Evolutionary conservation across 2,329 filamentous ascomycete species (phyloP).

Genomic region (Cadophora sp.): DNA sequence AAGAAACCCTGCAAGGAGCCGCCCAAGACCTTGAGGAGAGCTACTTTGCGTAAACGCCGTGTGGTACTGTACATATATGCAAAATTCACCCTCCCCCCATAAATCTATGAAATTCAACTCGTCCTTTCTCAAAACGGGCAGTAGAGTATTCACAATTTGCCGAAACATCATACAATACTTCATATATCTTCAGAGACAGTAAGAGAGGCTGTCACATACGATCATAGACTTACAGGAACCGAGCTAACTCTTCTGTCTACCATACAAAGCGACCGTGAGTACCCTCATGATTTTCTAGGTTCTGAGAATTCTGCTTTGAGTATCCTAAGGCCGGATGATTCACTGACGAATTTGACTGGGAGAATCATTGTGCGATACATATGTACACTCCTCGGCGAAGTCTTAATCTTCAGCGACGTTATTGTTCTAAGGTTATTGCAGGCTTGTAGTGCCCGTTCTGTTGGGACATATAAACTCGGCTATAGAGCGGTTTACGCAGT

Average conservation of each 20-base stretch:
- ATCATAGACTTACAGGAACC: slow-evolving; percentile 11
- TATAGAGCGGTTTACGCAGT: background rate
- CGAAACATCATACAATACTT: too few species aligned
- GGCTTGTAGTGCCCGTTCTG: background rate
- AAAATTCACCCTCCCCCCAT: too few species aligned
- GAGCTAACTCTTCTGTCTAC: background rate
- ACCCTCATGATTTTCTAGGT: too few species aligned
- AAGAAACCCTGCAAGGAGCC: too few species aligned
- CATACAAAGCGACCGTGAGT: background rate
- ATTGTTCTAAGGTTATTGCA: background rate
- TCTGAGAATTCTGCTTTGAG: background rate
- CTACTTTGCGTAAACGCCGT: too few species aligned
- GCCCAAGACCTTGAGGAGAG: too few species aligned
- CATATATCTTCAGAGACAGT: too few species aligned
- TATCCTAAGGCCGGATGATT: background rate
- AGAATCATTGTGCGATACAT: background rate
- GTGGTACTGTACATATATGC: too few species aligned
- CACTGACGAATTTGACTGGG: background rate
- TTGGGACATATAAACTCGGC: too few species aligned
- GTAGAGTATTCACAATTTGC: too few species aligned
- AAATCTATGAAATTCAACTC: too few species aligned
- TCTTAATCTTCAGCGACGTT: background rate
- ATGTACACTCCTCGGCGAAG: background rate
- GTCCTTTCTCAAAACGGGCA: too few species aligned
- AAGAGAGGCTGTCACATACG: background rate